A percentile compares a stretch with the other conserved stretches of the same genome.
Conservation (phyloP, 768 basidiomycete genomes). For the Sporobolomyces phaffii region DNA sequence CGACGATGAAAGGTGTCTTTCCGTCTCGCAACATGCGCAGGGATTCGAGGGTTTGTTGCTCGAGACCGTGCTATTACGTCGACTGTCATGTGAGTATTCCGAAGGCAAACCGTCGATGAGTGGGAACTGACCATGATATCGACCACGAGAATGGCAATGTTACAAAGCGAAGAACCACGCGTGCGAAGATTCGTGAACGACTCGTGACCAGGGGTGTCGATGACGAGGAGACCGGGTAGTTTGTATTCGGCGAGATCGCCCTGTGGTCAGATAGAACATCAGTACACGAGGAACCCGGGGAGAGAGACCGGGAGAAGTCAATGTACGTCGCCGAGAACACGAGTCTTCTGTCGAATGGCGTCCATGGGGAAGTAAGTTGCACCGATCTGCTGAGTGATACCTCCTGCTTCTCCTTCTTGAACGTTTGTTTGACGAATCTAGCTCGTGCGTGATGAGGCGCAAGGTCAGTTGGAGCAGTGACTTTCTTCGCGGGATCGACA, state of each 20-base stretch:
- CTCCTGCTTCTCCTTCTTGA: slow-evolving; percentile 98
- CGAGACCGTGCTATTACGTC: slow-evolving; percentile 72
- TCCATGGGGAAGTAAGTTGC: slow-evolving; percentile 98
- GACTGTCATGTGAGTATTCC: slow-evolving; percentile 9
- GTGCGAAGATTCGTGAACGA: slow-evolving; percentile 95
- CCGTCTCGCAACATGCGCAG: slow-evolving; percentile 80
- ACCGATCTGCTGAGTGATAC: slow-evolving; percentile 99
- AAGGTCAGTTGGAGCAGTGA: neutral
- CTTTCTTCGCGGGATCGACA: slow-evolving; percentile 2
- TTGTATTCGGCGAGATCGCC: slow-evolving; percentile 84
- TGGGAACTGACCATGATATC: slow-evolving; percentile 74
- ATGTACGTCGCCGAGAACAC: slow-evolving; percentile 76
- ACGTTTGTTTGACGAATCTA: slow-evolving; percentile 99
- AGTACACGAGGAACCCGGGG: neutral
- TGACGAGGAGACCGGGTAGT: slow-evolving; percentile 88
- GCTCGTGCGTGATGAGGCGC: neutral
- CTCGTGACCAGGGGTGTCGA: slow-evolving; percentile 99
- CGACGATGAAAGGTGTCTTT: slow-evolving; percentile 98
- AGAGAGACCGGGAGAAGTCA: neutral
- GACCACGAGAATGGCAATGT: slow-evolving; percentile 97
- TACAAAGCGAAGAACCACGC: slow-evolving; percentile 92
- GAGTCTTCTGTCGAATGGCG: slow-evolving; percentile 86
- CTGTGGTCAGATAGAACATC: slow-evolving; percentile 47
- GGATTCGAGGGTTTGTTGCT: slow-evolving; percentile 96
- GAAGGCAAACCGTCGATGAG: neutral